Evolutionary conservation across 352 stramenopile genomes (phyloP), one percentile per base, ranked within the genome.

Genomic region (Globisporangium barbulae): DNA sequence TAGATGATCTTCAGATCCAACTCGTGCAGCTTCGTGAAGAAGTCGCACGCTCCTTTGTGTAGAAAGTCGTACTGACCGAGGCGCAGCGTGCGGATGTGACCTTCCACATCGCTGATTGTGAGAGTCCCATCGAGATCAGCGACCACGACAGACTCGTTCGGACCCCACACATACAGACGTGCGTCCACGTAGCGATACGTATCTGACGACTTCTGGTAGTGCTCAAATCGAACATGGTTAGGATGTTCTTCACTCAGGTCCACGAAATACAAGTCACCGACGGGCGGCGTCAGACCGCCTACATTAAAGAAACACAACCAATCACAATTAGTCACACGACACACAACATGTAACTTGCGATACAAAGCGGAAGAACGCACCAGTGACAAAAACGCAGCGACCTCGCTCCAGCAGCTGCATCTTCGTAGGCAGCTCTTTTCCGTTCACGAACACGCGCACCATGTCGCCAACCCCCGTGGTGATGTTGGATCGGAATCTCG

Each of bases 11-110:
- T 83, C 62, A 94, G 67, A 7, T 77, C 68, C 8, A 94, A 61
- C 22, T 89, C 81, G 50, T 92, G 79, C 31, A 94, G 75, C 68
- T 91, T 91, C 42, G 67, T 85, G 68, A 91, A 94, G 53, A 94
- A 93, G 47, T 90, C 79, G 47, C 85, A 93, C 5, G 83, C 75
- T 53, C 85, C 85, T 13, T 74, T 72, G 74, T 94, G 85, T 22
- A 94, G 64, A 48, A 87, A 94, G 65, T 94, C 81, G 64, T 94
- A 93, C 69, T 94, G 85, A 0, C 83, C 85, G 10, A 94, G 75
- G 13, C 85, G 81, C 30, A 94, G 70, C 8, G 85, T 94, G 28
- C 85, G 83, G 64, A 94, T 94, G 69, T 94, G 85, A 49, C 85
- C 85, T 64, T 94, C 85, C 13, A 94, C 82, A 58, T 94, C 85